Evolutionary conservation across 2,329 filamentous ascomycete species (phyloP).

Genomic region (Cladorrhinum sp.): DNA sequence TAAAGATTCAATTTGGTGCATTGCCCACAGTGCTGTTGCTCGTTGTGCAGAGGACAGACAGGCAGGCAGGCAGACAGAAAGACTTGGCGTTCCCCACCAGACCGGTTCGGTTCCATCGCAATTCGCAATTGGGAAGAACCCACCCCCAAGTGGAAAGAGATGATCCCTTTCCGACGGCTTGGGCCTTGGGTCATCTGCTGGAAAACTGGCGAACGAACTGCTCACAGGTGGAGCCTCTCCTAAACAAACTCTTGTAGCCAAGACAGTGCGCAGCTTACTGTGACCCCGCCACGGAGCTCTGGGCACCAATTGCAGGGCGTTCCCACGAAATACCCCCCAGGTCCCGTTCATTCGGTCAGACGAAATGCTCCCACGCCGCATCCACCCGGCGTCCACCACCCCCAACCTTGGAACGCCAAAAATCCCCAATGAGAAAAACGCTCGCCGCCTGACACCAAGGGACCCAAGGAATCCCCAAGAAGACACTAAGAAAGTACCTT

Average conservation of each 20-base stretch:
- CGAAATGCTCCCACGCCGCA: neutral
- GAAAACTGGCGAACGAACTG: neutral
- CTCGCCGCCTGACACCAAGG: slow-evolving; percentile 6
- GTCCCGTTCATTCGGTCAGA: slow-evolving; percentile 2
- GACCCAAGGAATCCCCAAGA: neutral
- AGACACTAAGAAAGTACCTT: slow-evolving; percentile 2
- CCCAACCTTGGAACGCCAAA: neutral
- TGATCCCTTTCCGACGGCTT: slow-evolving; percentile 19
- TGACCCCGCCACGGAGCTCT: neutral
- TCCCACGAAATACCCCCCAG: neutral
- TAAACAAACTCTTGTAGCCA: neutral
- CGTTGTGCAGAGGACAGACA: no score
- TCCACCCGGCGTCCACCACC: neutral
- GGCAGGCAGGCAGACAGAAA: no score
- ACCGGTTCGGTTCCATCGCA: neutral
- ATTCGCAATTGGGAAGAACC: neutral
- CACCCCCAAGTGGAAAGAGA: neutral
- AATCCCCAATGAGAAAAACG: neutral
- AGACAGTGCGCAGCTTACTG: neutral
- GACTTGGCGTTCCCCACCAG: neutral
- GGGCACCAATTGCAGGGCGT: neutral
- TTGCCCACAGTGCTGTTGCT: no score
- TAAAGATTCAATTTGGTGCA: no score
- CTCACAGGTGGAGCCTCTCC: neutral
- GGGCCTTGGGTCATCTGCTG: slow-evolving; percentile 1